Evolutionary conservation across 208 protist species (phyloP).

Genomic region (Leishmania major): DNA sequence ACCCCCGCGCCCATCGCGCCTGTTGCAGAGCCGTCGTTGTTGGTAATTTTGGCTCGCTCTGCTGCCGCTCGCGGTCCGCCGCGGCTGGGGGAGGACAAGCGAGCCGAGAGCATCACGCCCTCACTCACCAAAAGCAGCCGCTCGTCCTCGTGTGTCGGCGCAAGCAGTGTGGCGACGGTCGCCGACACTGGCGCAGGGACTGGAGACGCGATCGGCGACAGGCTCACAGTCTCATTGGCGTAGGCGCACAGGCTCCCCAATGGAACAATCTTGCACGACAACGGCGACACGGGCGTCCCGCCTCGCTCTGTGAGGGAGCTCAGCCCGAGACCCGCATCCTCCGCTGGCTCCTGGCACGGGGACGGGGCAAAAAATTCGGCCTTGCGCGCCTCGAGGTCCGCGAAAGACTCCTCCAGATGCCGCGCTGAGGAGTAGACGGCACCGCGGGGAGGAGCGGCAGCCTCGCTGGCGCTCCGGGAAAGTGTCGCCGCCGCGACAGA

Average conservation of each 20-base stretch:
- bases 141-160: neutral
- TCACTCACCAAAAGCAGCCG: neutral
- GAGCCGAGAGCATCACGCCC: neutral
- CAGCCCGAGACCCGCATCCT: neutral
- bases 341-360: neutral
- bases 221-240: slow-evolving; percentile 16
- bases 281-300: neutral
- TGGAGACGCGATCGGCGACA: slow-evolving; percentile 20
- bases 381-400: slow-evolving; percentile 21
- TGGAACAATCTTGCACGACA: slow-evolving; percentile 7
- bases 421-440: neutral
- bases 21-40: neutral
- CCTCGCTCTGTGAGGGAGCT: neutral
- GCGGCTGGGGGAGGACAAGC: neutral
- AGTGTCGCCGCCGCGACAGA: neutral
- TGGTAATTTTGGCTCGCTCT: neutral
- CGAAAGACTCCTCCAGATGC: slow-evolving; percentile 9
- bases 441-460: neutral
- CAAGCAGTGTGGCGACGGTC: neutral
- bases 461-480: neutral
- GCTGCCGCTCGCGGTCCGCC: neutral
- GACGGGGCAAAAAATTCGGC: slow-evolving; percentile 6
- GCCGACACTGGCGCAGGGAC: neutral
- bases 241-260: slow-evolving; percentile 16
- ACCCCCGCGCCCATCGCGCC: neutral